A percentile compares a stretch with the other conserved stretches of the same genome.
These are phyloP conservation scores for Croton laevigatus DNA, from an alignment of 441 rosid genomes.

Conservation along the genomic window DNA sequence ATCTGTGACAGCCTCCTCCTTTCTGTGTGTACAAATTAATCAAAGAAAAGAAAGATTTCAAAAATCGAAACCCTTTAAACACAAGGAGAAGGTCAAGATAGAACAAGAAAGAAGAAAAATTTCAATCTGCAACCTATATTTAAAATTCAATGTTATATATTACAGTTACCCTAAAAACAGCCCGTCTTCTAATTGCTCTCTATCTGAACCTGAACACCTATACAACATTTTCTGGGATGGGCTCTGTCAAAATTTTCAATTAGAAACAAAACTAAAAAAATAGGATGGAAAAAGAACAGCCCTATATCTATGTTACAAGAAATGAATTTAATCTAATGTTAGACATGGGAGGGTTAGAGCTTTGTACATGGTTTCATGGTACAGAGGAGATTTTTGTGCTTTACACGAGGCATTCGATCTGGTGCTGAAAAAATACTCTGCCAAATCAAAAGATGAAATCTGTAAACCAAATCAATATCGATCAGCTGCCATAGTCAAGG, in stretches of 20 bases:
- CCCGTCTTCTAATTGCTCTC: constrained; percentile 36
- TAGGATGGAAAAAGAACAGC: neutral
- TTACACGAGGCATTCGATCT: constrained; percentile 30
- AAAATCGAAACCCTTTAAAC: too few species aligned
- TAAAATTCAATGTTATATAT: constrained; percentile 9
- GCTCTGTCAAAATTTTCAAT: constrained; percentile 33
- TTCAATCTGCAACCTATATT: constrained; percentile 25
- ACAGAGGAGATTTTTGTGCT: constrained; percentile 31
- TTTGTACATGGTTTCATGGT: constrained; percentile 52
- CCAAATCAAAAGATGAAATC: constrained; percentile 34
- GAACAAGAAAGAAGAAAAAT: constrained; percentile 4
- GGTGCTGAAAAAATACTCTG: constrained; percentile 29
- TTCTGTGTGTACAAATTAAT: too few species aligned
- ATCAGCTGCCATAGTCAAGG: constrained; percentile 6
- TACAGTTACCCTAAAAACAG: constrained; percentile 37
- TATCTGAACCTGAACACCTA: constrained; percentile 41
- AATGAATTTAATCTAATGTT: constrained; percentile 50
- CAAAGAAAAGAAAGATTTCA: too few species aligned
- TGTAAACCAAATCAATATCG: constrained; percentile 20
- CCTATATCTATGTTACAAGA: constrained; percentile 36
- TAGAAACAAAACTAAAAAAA: neutral
- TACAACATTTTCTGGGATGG: constrained; percentile 38
- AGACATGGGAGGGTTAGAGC: constrained; percentile 39
- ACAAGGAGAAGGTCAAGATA: too few species aligned
- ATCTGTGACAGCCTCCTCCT: too few species aligned